Base-by-base conservation (phyloP, 306 rosid species). In the Oxytropis ochrocephala region DNA sequence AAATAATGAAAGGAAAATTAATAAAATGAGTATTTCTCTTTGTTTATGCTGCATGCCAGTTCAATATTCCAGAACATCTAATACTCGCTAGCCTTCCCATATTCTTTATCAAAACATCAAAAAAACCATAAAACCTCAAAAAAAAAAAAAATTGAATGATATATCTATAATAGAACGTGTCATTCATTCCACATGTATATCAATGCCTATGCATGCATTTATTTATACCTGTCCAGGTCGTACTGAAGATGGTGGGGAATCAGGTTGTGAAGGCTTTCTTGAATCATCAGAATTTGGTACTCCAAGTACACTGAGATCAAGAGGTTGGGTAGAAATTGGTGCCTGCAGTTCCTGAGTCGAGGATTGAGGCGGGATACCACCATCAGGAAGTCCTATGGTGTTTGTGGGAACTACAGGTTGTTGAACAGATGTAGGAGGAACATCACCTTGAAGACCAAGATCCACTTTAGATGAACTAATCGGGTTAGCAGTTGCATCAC, bases 271-370 rank as follows among this genome's bases (percentile, higher is more conserved):
- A 58, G 86, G 88, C 70, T 81, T 94, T 61, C 76, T 96, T 19
- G 89, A 65, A 71, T 87, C 88, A 36, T 72, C 81, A 75, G 87
- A 64, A 84, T 75, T 74, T 14, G 79, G 85, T 72, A 75, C 80
- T 58, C 99, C 99, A 78, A 91, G 95, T 67, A 84, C 76, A 47
- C 99, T 91, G 56, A 95, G 96, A 82, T 95, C 99, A 75, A 91
- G 91, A 73, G 99, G 99, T 76, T 84, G 95, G 17, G 87, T 75
- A 63, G 88, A 86, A 76, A 79, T 44, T 75, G 86, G 83, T 59
- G 82, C 79, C 73, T 72, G 92, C 55, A 72, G 60, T 69, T 80
- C 74, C 82, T 84, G 99, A 71, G 75, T 74, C 35, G 81, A 73
- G 74, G 79, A 50, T 67, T 84, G 96, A 6, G 96, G 95, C 64